phyloP scores from a whole-genome alignment of 768 basidiomycete species.

The Boletus rubescentipes region DNA sequence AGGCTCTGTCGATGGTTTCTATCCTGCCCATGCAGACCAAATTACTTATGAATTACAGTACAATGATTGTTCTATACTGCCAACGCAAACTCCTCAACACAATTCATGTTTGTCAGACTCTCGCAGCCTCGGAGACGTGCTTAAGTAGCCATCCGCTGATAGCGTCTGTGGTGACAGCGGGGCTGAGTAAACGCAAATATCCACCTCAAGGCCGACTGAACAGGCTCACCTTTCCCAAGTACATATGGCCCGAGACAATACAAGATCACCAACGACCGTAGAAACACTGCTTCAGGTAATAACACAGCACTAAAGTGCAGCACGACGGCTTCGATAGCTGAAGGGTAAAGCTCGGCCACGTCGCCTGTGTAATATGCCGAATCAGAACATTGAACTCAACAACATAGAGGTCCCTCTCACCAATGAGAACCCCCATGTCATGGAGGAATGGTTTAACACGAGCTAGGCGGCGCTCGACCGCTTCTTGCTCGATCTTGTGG shows the following conservation, averaged over 20 bases:
- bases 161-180: slow-evolving; percentile 4
- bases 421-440: slow-evolving; percentile 6
- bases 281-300: slow-evolving; percentile 9
- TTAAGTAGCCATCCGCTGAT: slow-evolving; percentile 10
- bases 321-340: slow-evolving; percentile 7
- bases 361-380: slow-evolving; percentile 7
- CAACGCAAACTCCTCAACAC: background rate
- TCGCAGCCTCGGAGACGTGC: background rate
- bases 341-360: slow-evolving; percentile 15
- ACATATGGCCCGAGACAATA: slow-evolving; percentile 17
- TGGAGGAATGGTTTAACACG: background rate
- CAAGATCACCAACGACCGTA: slow-evolving; percentile 14
- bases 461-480: slow-evolving; percentile 5
- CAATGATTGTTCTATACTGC: background rate
- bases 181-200: background rate
- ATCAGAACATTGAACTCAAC: background rate
- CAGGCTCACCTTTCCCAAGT: slow-evolving; percentile 9
- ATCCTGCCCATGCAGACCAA: too few species aligned
- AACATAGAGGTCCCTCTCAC: background rate
- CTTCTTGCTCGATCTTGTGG: background rate
- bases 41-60: background rate
- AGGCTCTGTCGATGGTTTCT: too few species aligned
- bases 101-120: background rate
- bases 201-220: background rate
- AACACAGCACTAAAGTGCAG: slow-evolving; percentile 8